Conservation (phyloP, 2,329 filamentous ascomycete genomes). For the Rhytidhysteron rufulum region DNA sequence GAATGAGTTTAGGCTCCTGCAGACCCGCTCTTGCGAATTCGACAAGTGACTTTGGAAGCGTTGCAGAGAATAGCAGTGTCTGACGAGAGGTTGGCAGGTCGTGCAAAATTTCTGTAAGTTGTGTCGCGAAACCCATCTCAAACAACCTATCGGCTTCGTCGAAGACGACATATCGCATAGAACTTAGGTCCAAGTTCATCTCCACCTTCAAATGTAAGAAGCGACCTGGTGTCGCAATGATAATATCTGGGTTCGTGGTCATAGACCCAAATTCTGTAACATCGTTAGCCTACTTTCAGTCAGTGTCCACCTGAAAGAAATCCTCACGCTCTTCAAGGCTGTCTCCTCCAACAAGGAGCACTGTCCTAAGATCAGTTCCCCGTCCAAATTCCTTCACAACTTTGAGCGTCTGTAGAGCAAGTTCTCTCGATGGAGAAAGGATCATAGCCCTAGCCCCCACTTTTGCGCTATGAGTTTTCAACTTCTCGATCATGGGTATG, state of each 20-base stretch:
- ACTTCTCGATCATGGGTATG: constrained; percentile 93
- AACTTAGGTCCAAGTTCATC: constrained; percentile 88
- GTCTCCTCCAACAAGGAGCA: constrained; percentile 89
- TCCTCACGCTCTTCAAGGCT: constrained; percentile 73
- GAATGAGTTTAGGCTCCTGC: constrained; percentile 85
- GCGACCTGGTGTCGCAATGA: constrained; percentile 94
- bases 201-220: constrained; percentile 97
- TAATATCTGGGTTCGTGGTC: constrained; percentile 91
- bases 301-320: background rate
- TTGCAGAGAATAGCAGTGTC: constrained; percentile 92
- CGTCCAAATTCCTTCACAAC: constrained; percentile 92
- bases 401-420: constrained; percentile 91
- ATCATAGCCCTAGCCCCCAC: constrained; percentile 85
- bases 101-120: constrained; percentile 88
- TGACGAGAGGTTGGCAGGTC: constrained; percentile 80
- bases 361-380: constrained; percentile 87
- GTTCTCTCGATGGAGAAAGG: constrained; percentile 86
- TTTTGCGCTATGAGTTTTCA: constrained; percentile 81
- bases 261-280: constrained; percentile 72
- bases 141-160: constrained; percentile 96
- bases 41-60: constrained; percentile 86
- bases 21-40: constrained; percentile 93
- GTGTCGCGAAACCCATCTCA: constrained; percentile 96
- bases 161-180: constrained; percentile 90
- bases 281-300: background rate